Base-by-base conservation (phyloP, 2,329 filamentous ascomycete genomes). In the Aspergillus proliferans region DNA sequence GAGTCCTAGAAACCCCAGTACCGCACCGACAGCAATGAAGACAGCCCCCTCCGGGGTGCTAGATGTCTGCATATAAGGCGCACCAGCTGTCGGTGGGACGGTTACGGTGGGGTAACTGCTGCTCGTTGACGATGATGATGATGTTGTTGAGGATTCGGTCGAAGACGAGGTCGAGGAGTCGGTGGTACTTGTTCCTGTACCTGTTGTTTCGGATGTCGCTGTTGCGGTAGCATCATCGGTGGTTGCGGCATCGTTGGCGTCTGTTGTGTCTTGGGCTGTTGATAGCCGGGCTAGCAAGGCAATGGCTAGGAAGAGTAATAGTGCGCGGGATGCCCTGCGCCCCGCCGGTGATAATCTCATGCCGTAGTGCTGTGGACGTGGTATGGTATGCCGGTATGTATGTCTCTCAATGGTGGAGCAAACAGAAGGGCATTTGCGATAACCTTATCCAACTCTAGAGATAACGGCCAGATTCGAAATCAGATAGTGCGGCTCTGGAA, bases 21-120 rank as follows among this genome's bases (percentile, higher is more conserved):
- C 85, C 22, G 90, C 87, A 42, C 93, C 93, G 1, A 97, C 93
- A 19, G 84, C 86, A 61, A 98, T 98, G 73, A 98, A 98, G 51
- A 98, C 86, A 3, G 92, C 96, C 47, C 93, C 93, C 62, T 97
- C 87, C 2, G 93, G 93, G 9, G 91, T 77, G 47, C 73, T 84
- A 1, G 90, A 94, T 61, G 85, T 84, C 64, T 91, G 85, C 88
- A 97, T 95, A 66, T 88, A 98, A 14, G 92, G 90, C 4, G 93
- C 93, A 62, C 86, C 82, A 36, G 81, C 78, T 3, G 88, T 95
- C 22, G 90, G 87, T 6, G 93, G 93, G 2, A 97, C 85, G 22
- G 83, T 80, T 3, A 89, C 77, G 1, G 86, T 73, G 4, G 91
- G 87, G 46, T 58, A 47, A 48, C 58, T 47, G 14, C 66, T 62